These are phyloP conservation scores for Chaetothyriales sp. DNA, from an alignment of 2,329 filamentous ascomycete species.

Conservation along the genomic window DNA sequence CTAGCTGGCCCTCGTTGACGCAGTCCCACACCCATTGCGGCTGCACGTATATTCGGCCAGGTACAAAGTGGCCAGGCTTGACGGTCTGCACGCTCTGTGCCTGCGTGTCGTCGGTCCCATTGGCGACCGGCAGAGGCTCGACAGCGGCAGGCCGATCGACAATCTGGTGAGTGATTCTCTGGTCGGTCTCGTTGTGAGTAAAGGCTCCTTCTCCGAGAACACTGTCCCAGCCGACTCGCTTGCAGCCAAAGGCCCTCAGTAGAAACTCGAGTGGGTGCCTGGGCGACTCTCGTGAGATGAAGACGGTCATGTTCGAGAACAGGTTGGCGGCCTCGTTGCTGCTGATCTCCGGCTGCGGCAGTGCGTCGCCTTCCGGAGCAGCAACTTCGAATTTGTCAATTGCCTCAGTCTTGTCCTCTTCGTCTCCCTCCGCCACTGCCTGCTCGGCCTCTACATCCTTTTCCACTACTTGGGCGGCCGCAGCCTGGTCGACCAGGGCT, in stretches of 20 bases:
- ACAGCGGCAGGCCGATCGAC: conserved; percentile 63
- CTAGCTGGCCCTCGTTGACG: conserved; percentile 78
- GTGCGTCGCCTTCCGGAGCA: conserved; percentile 69
- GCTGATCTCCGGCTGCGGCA: conserved; percentile 61
- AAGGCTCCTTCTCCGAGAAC: conserved; percentile 85
- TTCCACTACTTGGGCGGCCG: conserved; percentile 8
- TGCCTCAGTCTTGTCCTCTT: conserved; percentile 35
- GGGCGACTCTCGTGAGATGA: conserved; percentile 84
- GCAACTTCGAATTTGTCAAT: conserved; percentile 88
- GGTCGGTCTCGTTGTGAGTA: conserved; percentile 76
- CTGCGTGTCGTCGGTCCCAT: conserved; percentile 2
- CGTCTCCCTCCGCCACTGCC: conserved; percentile 31
- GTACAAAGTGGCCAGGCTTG: conserved; percentile 57
- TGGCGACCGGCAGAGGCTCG: conserved; percentile 31
- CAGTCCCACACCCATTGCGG: conserved; percentile 99
- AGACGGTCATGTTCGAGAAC: conserved; percentile 82
- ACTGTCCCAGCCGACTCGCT: conserved; percentile 85
- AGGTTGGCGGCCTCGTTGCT: conserved; percentile 58
- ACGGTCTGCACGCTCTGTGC: conserved; percentile 19
- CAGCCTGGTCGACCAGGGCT: conserved; percentile 48
- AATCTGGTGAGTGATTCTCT: conserved; percentile 87
- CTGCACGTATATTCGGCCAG: conserved; percentile 86
- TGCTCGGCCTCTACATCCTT: conserved; percentile 29
- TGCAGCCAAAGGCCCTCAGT: conserved; percentile 86
- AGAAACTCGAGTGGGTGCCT: conserved; percentile 84